Evolutionary conservation across 2,329 filamentous ascomycete species (phyloP).

Genomic region (Pyrenophora tritici-repentis): DNA sequence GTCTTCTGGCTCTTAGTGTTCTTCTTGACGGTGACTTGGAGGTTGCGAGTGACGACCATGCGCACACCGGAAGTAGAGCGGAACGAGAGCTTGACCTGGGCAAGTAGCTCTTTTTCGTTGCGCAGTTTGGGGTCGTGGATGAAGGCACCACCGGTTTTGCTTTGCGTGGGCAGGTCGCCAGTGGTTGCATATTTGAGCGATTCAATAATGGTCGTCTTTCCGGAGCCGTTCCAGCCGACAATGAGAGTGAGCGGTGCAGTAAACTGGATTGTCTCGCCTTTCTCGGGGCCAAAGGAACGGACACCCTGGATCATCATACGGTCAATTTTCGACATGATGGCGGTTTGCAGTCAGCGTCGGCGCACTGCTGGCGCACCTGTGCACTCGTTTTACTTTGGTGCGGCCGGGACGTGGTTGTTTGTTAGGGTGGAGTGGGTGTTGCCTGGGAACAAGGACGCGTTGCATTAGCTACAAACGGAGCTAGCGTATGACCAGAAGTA

Average conservation of each 20-base stretch:
- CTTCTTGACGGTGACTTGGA: slow-evolving; percentile 89
- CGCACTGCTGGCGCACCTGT: neutral
- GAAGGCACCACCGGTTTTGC: slow-evolving; percentile 83
- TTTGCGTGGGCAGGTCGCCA: slow-evolving; percentile 90
- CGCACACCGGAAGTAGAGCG: slow-evolving; percentile 75
- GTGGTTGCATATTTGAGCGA: slow-evolving; percentile 98
- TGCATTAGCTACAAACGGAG: too few species aligned
- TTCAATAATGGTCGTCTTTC: slow-evolving; percentile 98
- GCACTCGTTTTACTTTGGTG: too few species aligned
- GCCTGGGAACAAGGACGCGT: too few species aligned
- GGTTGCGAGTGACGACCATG: slow-evolving; percentile 80
- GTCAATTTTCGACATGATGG: slow-evolving; percentile 69
- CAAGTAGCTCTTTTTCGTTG: slow-evolving; percentile 85
- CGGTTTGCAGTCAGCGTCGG: neutral
- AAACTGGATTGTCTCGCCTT: slow-evolving; percentile 81
- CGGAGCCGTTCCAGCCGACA: slow-evolving; percentile 95
- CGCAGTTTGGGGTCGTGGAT: slow-evolving; percentile 95
- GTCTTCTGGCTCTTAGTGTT: slow-evolving; percentile 76
- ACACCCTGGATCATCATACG: slow-evolving; percentile 83
- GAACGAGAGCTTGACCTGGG: slow-evolving; percentile 90
- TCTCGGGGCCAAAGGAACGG: slow-evolving; percentile 81
- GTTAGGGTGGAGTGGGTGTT: too few species aligned
- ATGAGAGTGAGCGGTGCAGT: slow-evolving; percentile 91
- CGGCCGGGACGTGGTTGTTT: neutral
- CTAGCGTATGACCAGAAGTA: too few species aligned